Evolutionary conservation across 2,329 filamentous ascomycete species (phyloP).

Genomic region (Lecanicillium sp.): DNA sequence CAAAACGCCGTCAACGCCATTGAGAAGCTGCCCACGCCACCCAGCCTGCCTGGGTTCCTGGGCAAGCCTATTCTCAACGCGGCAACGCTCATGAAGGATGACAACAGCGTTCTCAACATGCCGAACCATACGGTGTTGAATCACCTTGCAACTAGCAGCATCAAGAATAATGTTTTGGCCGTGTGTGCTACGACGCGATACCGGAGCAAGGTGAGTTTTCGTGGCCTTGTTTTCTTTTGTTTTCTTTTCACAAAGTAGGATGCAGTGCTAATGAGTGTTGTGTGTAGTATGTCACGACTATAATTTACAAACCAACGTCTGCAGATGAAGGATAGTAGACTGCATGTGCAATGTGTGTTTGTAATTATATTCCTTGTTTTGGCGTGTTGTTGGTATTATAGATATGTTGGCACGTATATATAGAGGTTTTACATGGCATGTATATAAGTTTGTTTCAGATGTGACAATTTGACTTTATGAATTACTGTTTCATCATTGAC

Average conservation of each 20-base stretch:
- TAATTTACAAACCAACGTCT: slow-evolving; percentile 87
- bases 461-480: too few species aligned
- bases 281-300: slow-evolving; percentile 96
- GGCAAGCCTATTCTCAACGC: slow-evolving; percentile 93
- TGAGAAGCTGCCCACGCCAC: slow-evolving; percentile 73
- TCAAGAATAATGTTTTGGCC: slow-evolving; percentile 91
- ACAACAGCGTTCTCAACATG: slow-evolving; percentile 93
- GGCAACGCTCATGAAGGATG: slow-evolving; percentile 87
- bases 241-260: too few species aligned
- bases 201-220: slow-evolving; percentile 70
- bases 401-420: too few species aligned
- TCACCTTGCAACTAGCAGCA: slow-evolving; percentile 93
- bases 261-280: too few species aligned
- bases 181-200: slow-evolving; percentile 97
- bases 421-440: background rate
- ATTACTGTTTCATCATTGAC: slow-evolving; percentile 4
- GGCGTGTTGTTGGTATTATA: too few species aligned
- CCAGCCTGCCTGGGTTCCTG: slow-evolving; percentile 80
- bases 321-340: slow-evolving; percentile 40
- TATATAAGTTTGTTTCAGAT: background rate
- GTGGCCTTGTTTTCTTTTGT: too few species aligned
- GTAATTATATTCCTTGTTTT: too few species aligned
- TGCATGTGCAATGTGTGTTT: too few species aligned
- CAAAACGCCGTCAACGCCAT: slow-evolving; percentile 67
- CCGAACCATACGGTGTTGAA: slow-evolving; percentile 97